Conservation (phyloP, 345 rosid species). For the Citrus sp. region DNA sequence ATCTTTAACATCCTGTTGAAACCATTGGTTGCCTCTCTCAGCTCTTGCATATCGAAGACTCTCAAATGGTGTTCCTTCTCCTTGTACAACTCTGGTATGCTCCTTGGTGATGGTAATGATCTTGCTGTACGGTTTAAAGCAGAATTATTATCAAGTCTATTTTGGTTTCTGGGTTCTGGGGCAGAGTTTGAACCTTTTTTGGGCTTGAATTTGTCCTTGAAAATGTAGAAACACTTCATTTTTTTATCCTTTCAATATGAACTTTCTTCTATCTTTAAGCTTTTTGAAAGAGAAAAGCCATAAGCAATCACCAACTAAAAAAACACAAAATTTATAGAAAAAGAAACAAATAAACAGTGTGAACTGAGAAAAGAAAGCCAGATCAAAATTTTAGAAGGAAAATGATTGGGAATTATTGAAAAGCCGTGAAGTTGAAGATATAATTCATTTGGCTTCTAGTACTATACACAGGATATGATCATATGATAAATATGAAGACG, state of each 20-base stretch:
- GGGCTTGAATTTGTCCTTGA: conserved; percentile 45
- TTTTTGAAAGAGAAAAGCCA: not conserved
- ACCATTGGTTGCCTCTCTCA: conserved; percentile 63
- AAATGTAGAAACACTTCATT: conserved; percentile 43
- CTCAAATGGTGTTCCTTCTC: conserved; percentile 56
- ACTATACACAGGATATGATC: not conserved
- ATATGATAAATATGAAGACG: not conserved
- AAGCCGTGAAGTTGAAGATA: conserved; percentile 1
- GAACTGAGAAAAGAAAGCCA: not conserved
- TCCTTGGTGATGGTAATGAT: conserved; percentile 60
- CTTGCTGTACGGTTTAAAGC: conserved; percentile 25
- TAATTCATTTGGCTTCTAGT: not conserved
- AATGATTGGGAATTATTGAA: not conserved
- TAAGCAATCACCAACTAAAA: not conserved
- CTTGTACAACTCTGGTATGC: conserved; percentile 58
- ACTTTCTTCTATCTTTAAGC: conserved; percentile 2
- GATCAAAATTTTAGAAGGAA: not conserved
- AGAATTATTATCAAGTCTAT: conserved; percentile 9
- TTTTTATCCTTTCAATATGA: not conserved
- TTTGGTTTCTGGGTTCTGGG: conserved; percentile 40
- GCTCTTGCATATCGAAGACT: conserved; percentile 63
- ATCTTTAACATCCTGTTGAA: conserved; percentile 65
- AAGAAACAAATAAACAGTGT: not conserved
- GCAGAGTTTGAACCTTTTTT: conserved; percentile 44
- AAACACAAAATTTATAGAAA: not conserved